These are phyloP conservation scores for Scedosporium apiospermum DNA, from an alignment of 2,329 filamentous ascomycete species.

Conservation along the genomic window DNA sequence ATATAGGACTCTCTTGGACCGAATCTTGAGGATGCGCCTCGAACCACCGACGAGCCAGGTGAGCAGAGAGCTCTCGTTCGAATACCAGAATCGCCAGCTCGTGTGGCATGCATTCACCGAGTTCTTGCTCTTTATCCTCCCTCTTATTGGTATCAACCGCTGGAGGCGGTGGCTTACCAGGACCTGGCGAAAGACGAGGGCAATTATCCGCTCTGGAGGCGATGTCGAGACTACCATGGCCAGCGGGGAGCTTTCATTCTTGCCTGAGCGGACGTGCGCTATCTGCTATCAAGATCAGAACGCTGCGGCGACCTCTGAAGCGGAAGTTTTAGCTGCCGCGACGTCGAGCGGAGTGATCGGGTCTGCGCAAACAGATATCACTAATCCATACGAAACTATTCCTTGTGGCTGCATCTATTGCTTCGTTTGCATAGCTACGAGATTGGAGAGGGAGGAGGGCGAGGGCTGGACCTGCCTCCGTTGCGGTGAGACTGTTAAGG, in stretches of 20 bases:
- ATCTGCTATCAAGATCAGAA: constrained; percentile 97
- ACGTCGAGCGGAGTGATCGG: constrained; percentile 71
- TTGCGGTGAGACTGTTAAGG: constrained; percentile 73
- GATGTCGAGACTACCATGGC: constrained; percentile 37
- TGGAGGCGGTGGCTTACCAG: constrained; percentile 87
- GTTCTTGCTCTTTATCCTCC: constrained; percentile 94
- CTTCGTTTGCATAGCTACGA: constrained; percentile 87
- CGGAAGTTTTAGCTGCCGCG: constrained; percentile 63
- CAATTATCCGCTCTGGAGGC: constrained; percentile 42
- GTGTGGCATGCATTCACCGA: constrained; percentile 99
- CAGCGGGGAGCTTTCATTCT: constrained; percentile 68
- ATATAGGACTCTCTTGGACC: constrained; percentile 84
- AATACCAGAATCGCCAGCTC: constrained; percentile 93
- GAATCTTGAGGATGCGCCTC: constrained; percentile 73
- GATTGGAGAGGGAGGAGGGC: constrained; percentile 84
- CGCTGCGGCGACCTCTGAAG: constrained; percentile 58
- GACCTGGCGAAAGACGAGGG: constrained; percentile 73
- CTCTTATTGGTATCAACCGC: constrained; percentile 85
- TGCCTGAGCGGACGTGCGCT: constrained; percentile 89
- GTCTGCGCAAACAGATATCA: constrained; percentile 84
- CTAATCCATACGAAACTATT: constrained; percentile 87
- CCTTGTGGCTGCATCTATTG: constrained; percentile 92
- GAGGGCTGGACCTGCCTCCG: constrained; percentile 88
- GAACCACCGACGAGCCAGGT: constrained; percentile 78
- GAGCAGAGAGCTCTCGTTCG: constrained; percentile 86